These are phyloP conservation scores for Davidsoniella virescens DNA, from an alignment of 2,329 filamentous ascomycete genomes.

Conservation along the genomic window DNA sequence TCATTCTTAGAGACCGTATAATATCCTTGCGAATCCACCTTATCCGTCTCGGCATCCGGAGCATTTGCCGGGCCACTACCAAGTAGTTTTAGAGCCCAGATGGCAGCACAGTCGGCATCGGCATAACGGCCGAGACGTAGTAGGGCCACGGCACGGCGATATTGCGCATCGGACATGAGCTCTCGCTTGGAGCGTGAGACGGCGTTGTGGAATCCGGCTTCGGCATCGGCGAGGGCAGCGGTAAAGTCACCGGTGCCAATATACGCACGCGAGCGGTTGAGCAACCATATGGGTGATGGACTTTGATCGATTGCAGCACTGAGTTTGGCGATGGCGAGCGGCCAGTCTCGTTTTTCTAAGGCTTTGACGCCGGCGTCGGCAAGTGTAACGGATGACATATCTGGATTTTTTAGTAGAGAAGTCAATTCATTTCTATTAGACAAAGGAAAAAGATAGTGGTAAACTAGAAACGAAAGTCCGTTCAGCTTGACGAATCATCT, in stretches of 20 bases:
- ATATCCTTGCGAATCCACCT: conserved; percentile 29
- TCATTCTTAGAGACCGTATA: conserved; percentile 27
- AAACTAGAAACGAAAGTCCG: too few species aligned
- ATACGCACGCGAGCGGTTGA: conserved; percentile 67
- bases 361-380: conserved; percentile 48
- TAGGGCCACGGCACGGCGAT: conserved; percentile 60
- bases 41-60: conserved; percentile 5
- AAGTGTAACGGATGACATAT: conserved; percentile 35
- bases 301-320: conserved; percentile 50
- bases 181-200: conserved; percentile 55
- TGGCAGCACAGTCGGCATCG: conserved; percentile 57
- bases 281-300: conserved; percentile 59
- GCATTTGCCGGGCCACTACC: conserved; percentile 18
- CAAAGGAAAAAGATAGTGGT: not conserved
- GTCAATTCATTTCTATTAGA: not conserved
- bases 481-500: not conserved
- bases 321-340: conserved; percentile 50
- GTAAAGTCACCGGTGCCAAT: conserved; percentile 44
- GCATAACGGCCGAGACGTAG: conserved; percentile 55
- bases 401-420: not conserved
- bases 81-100: conserved; percentile 32
- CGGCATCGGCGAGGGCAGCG: conserved; percentile 52
- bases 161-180: conserved; percentile 64
- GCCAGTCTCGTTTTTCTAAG: conserved; percentile 45
- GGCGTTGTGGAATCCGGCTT: conserved; percentile 46